These are phyloP conservation scores for Hirsutella rhossiliensis DNA, from an alignment of 2,329 filamentous ascomycete genomes.

Conservation along the genomic window DNA sequence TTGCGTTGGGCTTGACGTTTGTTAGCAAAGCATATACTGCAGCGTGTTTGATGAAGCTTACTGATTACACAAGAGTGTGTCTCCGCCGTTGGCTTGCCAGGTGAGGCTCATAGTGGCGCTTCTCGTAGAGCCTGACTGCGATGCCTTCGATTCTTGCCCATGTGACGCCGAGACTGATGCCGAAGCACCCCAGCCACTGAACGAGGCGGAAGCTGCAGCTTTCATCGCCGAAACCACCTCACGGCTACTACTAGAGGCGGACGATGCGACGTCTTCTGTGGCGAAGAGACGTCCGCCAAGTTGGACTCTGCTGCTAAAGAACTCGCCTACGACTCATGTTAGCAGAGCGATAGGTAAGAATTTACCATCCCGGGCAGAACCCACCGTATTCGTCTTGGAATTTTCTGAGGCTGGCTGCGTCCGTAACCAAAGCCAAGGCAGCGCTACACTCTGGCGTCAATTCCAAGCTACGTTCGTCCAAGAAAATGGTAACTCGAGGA, in stretches of 20 bases:
- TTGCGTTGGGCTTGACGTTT: not conserved
- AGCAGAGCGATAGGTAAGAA: not conserved
- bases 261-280: conserved; percentile 1
- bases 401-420: not conserved
- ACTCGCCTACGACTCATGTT: not conserved
- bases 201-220: not conserved
- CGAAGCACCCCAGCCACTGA: not conserved
- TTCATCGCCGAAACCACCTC: conserved; percentile 1
- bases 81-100: conserved; percentile 4
- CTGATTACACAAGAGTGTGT: conserved; percentile 3
- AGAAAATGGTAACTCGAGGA: conserved; percentile 2
- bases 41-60: not conserved
- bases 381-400: not conserved
- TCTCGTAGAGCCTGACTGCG: not conserved
- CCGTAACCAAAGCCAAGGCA: not conserved
- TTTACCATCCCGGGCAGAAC: not conserved
- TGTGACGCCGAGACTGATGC: not conserved
- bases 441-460: not conserved
- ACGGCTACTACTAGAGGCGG: not conserved
- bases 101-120: not conserved
- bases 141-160: not conserved
- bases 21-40: not conserved
- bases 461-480: conserved; percentile 3
- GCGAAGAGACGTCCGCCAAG: conserved; percentile 4
- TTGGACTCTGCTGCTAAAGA: conserved; percentile 2